phyloP scores from a whole-genome alignment of 2,329 filamentous ascomycete species.

The Drechslera avenae region DNA sequence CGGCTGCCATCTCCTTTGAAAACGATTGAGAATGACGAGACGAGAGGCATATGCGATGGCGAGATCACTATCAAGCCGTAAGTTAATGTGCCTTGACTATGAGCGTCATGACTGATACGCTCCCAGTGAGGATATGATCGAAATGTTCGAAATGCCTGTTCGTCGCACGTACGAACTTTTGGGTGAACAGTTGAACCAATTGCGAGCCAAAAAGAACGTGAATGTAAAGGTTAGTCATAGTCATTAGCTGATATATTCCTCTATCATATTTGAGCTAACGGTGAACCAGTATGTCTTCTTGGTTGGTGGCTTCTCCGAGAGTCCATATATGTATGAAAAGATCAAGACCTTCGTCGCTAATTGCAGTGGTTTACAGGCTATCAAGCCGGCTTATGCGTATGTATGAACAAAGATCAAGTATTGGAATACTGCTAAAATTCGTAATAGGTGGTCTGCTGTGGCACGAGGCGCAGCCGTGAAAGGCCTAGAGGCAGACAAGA shows the following conservation, averaged over 20 bases:
- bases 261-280: background rate
- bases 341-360: conserved; percentile 4
- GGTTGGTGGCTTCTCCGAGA: conserved; percentile 38
- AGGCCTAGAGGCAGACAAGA: too few relatives aligned
- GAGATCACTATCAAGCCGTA: conserved; percentile 30
- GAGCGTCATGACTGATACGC: background rate
- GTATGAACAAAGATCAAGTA: too few relatives aligned
- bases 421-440: too few relatives aligned
- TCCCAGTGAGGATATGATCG: conserved; percentile 21
- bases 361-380: too few relatives aligned
- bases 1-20: conserved; percentile 24
- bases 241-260: background rate
- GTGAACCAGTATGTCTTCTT: conserved; percentile 24
- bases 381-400: too few relatives aligned
- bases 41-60: conserved; percentile 27
- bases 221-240: too few relatives aligned
- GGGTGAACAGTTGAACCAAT: conserved; percentile 9
- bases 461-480: too few relatives aligned
- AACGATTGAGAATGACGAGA: conserved; percentile 22
- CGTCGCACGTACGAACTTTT: conserved; percentile 20
- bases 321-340: conserved; percentile 26
- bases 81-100: background rate
- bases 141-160: conserved; percentile 26
- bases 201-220: background rate
- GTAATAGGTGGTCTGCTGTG: too few relatives aligned